Conservation (phyloP, 1,139 yeast genomes). For the Protomyces macrosporus region DNA sequence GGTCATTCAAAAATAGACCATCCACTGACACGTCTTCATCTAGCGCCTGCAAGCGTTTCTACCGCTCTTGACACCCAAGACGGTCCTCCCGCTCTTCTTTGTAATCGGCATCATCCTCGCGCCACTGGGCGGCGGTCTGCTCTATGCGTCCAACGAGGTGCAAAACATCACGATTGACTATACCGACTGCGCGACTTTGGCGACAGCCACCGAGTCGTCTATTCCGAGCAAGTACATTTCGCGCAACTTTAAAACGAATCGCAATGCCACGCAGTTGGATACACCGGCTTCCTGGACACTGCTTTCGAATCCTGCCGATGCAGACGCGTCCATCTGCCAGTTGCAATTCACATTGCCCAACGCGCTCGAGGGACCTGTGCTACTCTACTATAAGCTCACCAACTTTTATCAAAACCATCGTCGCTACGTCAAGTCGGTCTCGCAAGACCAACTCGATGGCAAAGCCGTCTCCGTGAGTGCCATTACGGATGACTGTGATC, state of each 20-base stretch:
- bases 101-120: conserved; percentile 75
- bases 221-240: conserved; percentile 58
- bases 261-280: conserved; percentile 6
- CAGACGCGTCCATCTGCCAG: conserved; percentile 53
- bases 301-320: conserved; percentile 35
- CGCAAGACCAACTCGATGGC: conserved; percentile 87
- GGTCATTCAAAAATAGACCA: background rate
- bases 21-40: background rate
- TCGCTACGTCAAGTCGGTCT: conserved; percentile 81
- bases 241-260: conserved; percentile 31
- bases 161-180: conserved; percentile 80
- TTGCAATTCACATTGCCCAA: conserved; percentile 75
- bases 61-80: conserved; percentile 86
- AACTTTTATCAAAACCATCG: conserved; percentile 91
- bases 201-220: conserved; percentile 47
- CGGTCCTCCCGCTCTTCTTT: conserved; percentile 76
- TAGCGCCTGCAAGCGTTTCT: conserved; percentile 48
- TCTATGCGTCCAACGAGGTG: conserved; percentile 61
- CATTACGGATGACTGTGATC: conserved; percentile 80
- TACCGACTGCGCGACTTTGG: conserved; percentile 62
- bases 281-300: conserved; percentile 17
- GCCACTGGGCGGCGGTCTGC: conserved; percentile 86
- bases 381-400: conserved; percentile 70
- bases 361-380: conserved; percentile 69
- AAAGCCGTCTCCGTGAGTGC: conserved; percentile 50